phyloP scores from a whole-genome alignment of 2,329 filamentous ascomycete genomes.

The Cordyceps sp. region DNA sequence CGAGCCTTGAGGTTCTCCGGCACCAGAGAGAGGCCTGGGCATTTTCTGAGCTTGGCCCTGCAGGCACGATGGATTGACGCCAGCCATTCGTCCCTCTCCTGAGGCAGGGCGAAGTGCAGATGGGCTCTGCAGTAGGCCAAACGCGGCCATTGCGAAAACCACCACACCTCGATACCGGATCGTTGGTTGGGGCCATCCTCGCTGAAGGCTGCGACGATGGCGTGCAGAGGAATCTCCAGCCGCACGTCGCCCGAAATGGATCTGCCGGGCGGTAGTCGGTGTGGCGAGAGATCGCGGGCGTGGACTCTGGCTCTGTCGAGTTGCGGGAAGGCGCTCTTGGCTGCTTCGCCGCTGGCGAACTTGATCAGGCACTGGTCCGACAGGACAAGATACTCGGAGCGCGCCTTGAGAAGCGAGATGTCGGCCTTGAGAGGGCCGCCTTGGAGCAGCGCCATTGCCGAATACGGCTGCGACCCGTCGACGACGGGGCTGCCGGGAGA shows the following conservation, averaged over 20 bases:
- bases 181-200: conserved; percentile 31
- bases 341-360: conserved; percentile 29
- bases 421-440: conserved; percentile 32
- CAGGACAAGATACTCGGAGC: conserved; percentile 33
- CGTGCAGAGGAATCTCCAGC: conserved; percentile 30
- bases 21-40: conserved; percentile 18
- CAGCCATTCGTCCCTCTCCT: conserved; percentile 33
- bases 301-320: conserved; percentile 14
- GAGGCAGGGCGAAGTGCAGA: conserved; percentile 30
- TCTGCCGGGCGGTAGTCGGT: conserved; percentile 11
- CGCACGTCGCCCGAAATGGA: conserved; percentile 19
- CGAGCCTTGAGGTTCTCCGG: conserved; percentile 28
- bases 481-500: conserved; percentile 10
- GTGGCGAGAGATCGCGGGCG: conserved; percentile 7
- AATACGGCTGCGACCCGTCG: conserved; percentile 15
- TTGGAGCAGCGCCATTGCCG: conserved; percentile 23
- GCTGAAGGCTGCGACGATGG: conserved; percentile 33
- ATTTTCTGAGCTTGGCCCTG: conserved; percentile 18
- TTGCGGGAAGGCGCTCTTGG: conserved; percentile 28
- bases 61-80: conserved; percentile 26
- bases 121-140: conserved; percentile 29
- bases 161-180: conserved; percentile 40
- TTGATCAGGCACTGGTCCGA: conserved; percentile 33
- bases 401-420: conserved; percentile 29
- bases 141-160: conserved; percentile 27